Evolutionary conservation across 805 yeast genomes (phyloP).

Genomic region (Torulaspora quercuum): DNA sequence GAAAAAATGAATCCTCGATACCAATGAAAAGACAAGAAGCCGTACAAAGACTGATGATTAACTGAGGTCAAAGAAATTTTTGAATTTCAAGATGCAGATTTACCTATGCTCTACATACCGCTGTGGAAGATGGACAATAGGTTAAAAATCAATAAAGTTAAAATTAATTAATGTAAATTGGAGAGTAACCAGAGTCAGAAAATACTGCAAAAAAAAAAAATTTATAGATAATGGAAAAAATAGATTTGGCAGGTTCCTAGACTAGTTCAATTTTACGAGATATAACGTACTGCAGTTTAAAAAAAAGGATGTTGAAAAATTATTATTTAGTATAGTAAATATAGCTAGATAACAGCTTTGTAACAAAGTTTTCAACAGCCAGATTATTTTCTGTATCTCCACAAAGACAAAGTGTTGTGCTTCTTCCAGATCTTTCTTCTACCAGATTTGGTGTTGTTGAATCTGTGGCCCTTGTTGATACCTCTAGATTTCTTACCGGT

Average conservation of each 20-base stretch:
- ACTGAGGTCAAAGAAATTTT: too few relatives aligned
- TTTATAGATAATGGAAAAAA: too few relatives aligned
- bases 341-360: slow-evolving; percentile 1
- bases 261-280: background rate
- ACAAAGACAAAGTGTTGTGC: slow-evolving; percentile 95
- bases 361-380: slow-evolving; percentile 20
- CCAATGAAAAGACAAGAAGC: too few relatives aligned
- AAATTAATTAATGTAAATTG: too few relatives aligned
- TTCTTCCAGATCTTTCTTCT: slow-evolving; percentile 99
- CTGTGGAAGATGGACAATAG: too few relatives aligned
- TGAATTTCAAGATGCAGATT: too few relatives aligned
- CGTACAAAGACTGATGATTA: too few relatives aligned
- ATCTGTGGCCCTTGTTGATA: slow-evolving; percentile 99
- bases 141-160: too few relatives aligned
- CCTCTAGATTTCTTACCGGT: slow-evolving; percentile 99
- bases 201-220: too few relatives aligned
- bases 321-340: slow-evolving; percentile 4
- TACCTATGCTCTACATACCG: too few relatives aligned
- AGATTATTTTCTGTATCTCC: slow-evolving; percentile 95
- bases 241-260: slow-evolving; percentile 8
- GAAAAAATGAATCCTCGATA: too few relatives aligned
- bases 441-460: slow-evolving; percentile 97
- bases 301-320: slow-evolving; percentile 11
- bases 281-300: background rate
- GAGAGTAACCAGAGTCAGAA: too few relatives aligned